These are phyloP conservation scores for Priceomyces fermenticarens DNA, from an alignment of 805 yeast genomes.

Conservation along the genomic window DNA sequence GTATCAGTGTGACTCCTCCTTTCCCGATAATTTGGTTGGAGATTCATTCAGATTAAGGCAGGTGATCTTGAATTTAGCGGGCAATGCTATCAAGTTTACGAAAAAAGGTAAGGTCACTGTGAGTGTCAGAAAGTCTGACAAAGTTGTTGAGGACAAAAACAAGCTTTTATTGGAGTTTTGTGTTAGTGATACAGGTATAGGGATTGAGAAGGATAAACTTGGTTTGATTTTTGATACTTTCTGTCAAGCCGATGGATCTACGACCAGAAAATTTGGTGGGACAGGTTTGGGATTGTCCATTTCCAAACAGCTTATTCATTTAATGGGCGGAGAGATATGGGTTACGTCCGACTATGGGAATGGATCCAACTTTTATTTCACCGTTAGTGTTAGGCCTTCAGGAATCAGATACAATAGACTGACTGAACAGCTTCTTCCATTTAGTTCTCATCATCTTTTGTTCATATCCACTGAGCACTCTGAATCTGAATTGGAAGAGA, in stretches of 20 bases:
- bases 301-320: constrained; percentile 80
- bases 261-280: constrained; percentile 90
- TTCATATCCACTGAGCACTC: constrained; percentile 67
- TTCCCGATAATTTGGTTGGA: constrained; percentile 84
- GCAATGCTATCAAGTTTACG: constrained; percentile 88
- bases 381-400: constrained; percentile 76
- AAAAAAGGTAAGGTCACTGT: constrained; percentile 78
- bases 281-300: constrained; percentile 88
- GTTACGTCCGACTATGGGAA: constrained; percentile 75
- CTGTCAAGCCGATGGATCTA: constrained; percentile 92
- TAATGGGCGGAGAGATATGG: constrained; percentile 95
- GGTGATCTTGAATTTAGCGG: constrained; percentile 81
- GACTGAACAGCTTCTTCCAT: constrained; percentile 68
- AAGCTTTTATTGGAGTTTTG: constrained; percentile 71
- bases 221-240: constrained; percentile 86
- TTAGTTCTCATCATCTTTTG: constrained; percentile 65
- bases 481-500: constrained; percentile 45
- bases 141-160: constrained; percentile 27
- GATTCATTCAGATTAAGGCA: constrained; percentile 87
- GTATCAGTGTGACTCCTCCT: constrained; percentile 79
- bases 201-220: constrained; percentile 79
- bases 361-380: constrained; percentile 82
- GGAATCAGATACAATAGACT: constrained; percentile 58
- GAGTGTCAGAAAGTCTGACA: constrained; percentile 56
- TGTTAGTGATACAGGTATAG: constrained; percentile 88